Evolutionary conservation across 2,329 filamentous ascomycete species (phyloP).

Genomic region (Incumbomyces delicatus): DNA sequence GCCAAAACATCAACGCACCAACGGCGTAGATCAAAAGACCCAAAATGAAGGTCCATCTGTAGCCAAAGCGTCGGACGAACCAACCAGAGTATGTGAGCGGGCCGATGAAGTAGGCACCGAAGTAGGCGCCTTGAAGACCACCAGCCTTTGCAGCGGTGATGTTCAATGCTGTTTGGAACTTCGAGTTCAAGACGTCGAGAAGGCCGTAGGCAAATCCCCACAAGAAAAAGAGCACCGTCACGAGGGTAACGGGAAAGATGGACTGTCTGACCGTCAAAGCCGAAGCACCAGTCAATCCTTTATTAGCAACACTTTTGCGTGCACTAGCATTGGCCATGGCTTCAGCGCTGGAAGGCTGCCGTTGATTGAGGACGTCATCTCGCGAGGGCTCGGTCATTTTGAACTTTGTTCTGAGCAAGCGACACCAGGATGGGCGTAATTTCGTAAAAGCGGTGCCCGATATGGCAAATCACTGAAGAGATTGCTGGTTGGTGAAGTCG

Average conservation of each 20-base stretch:
- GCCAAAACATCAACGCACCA: constrained; percentile 77
- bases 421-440: too few relatives aligned
- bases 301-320: constrained; percentile 18
- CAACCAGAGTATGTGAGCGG: constrained; percentile 45
- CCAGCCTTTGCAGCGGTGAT: constrained; percentile 50
- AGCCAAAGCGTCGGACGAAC: constrained; percentile 60
- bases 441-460: too few relatives aligned
- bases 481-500: too few relatives aligned
- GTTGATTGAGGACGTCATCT: constrained; percentile 16
- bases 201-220: constrained; percentile 45
- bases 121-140: constrained; percentile 56
- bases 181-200: constrained; percentile 43
- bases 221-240: constrained; percentile 43
- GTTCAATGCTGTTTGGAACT: constrained; percentile 48
- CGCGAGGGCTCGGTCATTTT: constrained; percentile 11
- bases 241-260: constrained; percentile 34
- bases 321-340: constrained; percentile 13
- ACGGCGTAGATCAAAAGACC: constrained; percentile 61
- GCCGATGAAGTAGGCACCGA: constrained; percentile 49
- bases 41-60: constrained; percentile 65
- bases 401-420: neutral
- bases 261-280: constrained; percentile 36
- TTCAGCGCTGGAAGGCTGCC: constrained; percentile 19
- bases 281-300: constrained; percentile 29
- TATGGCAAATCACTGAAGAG: too few relatives aligned